Evolutionary conservation across 2,329 filamentous ascomycete genomes (phyloP), one percentile per base, ranked within the genome.

Genomic region (Scedosporium minutisporum): DNA sequence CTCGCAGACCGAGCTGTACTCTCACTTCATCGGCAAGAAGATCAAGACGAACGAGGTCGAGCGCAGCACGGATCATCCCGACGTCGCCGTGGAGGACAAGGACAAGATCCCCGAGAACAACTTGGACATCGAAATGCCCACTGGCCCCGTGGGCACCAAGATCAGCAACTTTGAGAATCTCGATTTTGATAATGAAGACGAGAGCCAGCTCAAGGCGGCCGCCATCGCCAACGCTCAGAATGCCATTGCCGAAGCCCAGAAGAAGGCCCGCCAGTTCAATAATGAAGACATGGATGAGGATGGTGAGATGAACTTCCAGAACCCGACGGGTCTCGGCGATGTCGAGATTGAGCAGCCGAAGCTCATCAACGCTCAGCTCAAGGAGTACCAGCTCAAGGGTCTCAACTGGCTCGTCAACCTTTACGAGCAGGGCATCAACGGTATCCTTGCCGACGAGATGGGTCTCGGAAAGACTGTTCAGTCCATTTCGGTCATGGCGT

Each of bases 391-490:
- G 78, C 81, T 99, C 73, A 99, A 99, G 80, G 95, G 95, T 77
- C 89, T 99, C 74, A 99, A 97, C 73, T 99, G 95, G 95, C 86
- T 99, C 62, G 95, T 96, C 78, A 97, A 99, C 73, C 77, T 99
- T 67, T 99, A 99, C 79, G 95, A 99, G 75, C 95, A 99, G 76
- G 95, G 95, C 73, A 99, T 99, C 89, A 97, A 97, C 78, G 93
- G 93, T 76, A 99, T 99, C 69, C 81, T 99, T 66, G 95, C 95
- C 67, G 95, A 99, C 73, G 95, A 99, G 78, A 99, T 99, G 95
- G 95, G 95, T 86, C 90, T 99, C 25, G 95, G 95, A 74, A 99
- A 99, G 78, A 99, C 95, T 21, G 91, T 99, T 5, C 95, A 99
- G 77, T 97, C 93, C 23, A 99, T 99, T 66, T 97, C 95, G 0